These are phyloP conservation scores for Phytophthora pluvialis DNA, from an alignment of 352 stramenopile species.

Conservation along the genomic window DNA sequence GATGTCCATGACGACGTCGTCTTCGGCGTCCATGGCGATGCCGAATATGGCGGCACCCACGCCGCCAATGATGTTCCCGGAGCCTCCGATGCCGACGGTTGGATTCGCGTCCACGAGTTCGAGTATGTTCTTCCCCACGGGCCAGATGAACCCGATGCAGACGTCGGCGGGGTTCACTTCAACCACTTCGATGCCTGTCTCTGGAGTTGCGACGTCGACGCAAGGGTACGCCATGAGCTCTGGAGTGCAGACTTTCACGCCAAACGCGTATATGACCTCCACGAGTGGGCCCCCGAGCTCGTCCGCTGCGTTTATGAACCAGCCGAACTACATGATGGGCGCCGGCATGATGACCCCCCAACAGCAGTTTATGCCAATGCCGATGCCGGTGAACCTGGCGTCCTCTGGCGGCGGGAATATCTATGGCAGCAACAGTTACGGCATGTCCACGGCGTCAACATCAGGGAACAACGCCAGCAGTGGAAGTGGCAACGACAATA, in stretches of 20 bases:
- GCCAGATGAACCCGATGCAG: conserved; percentile 36
- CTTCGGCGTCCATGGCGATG: conserved; percentile 28
- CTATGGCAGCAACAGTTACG: conserved; percentile 52
- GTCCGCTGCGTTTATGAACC: conserved; percentile 45
- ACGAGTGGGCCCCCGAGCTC: conserved; percentile 26
- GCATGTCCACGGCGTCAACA: conserved; percentile 37
- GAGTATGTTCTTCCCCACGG: conserved; percentile 47
- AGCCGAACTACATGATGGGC: conserved; percentile 58
- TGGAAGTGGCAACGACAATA: conserved; percentile 27
- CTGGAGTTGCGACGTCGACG: conserved; percentile 29
- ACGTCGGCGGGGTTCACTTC: conserved; percentile 30
- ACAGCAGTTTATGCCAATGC: conserved; percentile 71
- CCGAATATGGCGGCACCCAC: conserved; percentile 28
- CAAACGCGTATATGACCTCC: conserved; percentile 50
- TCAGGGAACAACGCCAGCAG: conserved; percentile 19
- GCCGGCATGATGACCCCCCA: conserved; percentile 54
- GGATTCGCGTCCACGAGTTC: conserved; percentile 32
- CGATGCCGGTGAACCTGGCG: conserved; percentile 56
- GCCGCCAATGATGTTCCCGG: conserved; percentile 50
- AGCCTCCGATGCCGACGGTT: conserved; percentile 47
- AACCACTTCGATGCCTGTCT: conserved; percentile 37
- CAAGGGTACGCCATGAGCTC: conserved; percentile 49
- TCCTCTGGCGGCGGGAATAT: conserved; percentile 41
- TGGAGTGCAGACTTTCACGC: conserved; percentile 37
- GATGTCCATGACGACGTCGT: conserved; percentile 17